Conservation (phyloP, 2,329 filamentous ascomycete genomes). For the Colletotrichum zoysiae region DNA sequence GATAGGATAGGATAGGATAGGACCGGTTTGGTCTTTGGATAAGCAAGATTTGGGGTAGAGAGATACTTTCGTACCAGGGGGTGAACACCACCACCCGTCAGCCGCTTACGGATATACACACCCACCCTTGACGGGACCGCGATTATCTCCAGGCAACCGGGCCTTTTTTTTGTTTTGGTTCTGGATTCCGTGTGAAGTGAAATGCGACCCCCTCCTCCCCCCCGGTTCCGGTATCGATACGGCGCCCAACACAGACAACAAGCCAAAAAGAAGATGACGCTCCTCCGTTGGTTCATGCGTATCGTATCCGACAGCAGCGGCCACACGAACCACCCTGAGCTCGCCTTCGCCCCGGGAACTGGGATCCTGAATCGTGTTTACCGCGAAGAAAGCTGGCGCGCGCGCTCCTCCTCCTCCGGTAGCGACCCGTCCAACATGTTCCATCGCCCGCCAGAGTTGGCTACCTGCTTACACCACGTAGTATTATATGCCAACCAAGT, state of each 20-base stretch:
- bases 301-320: slow-evolving; percentile 25
- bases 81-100: no score
- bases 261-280: not conserved
- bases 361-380: slow-evolving; percentile 34
- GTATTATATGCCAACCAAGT: no score
- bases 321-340: not conserved
- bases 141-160: slow-evolving; percentile 7
- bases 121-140: slow-evolving; percentile 15
- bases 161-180: not conserved
- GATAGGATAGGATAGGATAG: no score
- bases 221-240: no score
- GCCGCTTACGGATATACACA: no score
- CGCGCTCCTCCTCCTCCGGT: not conserved
- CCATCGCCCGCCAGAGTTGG: not conserved
- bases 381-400: not conserved
- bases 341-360: not conserved
- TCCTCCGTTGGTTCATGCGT: slow-evolving; percentile 30
- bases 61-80: no score
- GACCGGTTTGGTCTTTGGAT: not conserved
- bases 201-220: not conserved
- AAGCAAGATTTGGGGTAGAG: not conserved
- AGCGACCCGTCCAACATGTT: not conserved
- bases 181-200: not conserved
- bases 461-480: no score
- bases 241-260: not conserved